These are phyloP conservation scores for Aspergillus quadrilineatus DNA, from an alignment of 2,329 filamentous ascomycete genomes.

Conservation along the genomic window DNA sequence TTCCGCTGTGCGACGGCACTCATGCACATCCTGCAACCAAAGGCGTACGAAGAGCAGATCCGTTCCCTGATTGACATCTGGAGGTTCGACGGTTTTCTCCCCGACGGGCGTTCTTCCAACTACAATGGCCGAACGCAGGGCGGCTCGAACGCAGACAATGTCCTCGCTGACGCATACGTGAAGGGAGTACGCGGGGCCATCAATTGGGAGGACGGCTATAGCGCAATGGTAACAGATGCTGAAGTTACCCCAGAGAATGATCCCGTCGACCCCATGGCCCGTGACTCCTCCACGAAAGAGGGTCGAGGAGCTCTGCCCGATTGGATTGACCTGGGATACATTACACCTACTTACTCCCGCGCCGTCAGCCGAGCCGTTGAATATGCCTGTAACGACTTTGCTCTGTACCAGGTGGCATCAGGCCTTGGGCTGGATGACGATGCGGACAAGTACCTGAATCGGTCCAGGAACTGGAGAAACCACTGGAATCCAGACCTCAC, in stretches of 20 bases:
- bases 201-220: conserved; percentile 63
- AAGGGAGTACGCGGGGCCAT: conserved; percentile 62
- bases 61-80: conserved; percentile 68
- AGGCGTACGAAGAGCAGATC: conserved; percentile 63
- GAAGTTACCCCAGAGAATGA: conserved; percentile 63
- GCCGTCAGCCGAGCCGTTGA: conserved; percentile 66
- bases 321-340: conserved; percentile 65
- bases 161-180: conserved; percentile 70
- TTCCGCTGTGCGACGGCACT: conserved; percentile 66
- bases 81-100: conserved; percentile 63
- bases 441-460: conserved; percentile 59
- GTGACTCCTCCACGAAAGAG: conserved; percentile 63
- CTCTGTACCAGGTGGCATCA: conserved; percentile 62
- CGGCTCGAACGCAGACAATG: conserved; percentile 69
- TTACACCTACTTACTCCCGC: conserved; percentile 61
- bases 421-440: conserved; percentile 56
- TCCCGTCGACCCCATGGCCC: conserved; percentile 52
- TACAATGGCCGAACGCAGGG: conserved; percentile 69
- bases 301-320: conserved; percentile 68
- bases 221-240: conserved; percentile 66
- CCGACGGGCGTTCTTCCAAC: conserved; percentile 66
- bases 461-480: conserved; percentile 69
- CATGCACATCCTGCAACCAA: conserved; percentile 64
- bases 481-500: conserved; percentile 64
- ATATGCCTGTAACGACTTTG: conserved; percentile 69